phyloP scores from a whole-genome alignment of 345 rosid genomes.

The Barbarea vulgaris region DNA sequence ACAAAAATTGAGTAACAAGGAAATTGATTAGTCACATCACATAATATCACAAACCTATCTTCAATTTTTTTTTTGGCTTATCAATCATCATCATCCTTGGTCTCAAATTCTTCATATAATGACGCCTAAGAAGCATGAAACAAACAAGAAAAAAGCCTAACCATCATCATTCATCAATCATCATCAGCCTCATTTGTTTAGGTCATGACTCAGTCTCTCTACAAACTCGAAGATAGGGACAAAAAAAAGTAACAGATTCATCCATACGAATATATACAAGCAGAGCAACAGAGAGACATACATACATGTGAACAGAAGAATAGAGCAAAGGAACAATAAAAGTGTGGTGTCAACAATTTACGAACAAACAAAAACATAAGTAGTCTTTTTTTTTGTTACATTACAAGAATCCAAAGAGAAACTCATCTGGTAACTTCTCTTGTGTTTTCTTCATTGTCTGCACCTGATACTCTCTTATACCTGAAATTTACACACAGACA shows the following conservation, averaged over 20 bases:
- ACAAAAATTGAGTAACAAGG: not conserved
- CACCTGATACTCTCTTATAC: constrained; percentile 37
- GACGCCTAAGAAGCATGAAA: constrained; percentile 11
- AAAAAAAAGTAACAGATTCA: not conserved
- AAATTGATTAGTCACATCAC: not conserved
- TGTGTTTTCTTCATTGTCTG: constrained; percentile 35
- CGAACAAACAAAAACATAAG: constrained; percentile 20
- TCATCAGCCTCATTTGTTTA: constrained; percentile 25
- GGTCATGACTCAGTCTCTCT: constrained; percentile 10
- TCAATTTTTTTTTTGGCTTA: not conserved
- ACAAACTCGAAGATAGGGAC: constrained; percentile 20
- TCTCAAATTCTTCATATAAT: constrained; percentile 2
- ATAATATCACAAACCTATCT: not conserved
- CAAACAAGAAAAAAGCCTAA: not conserved
- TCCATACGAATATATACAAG: constrained; percentile 32
- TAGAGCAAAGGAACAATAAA: constrained; percentile 22
- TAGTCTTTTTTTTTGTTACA: constrained; percentile 21
- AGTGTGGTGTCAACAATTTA: constrained; percentile 32
- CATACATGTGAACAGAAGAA: constrained; percentile 30
- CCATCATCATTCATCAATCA: no score
- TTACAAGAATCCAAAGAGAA: constrained; percentile 26
- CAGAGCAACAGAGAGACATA: constrained; percentile 18
- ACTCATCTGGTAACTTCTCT: constrained; percentile 38
- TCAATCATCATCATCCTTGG: not conserved
- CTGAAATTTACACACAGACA: constrained; percentile 9